A percentile compares a stretch with the other conserved stretches of the same genome.
Evolutionary conservation across 306 rosid genomes (phyloP).

Genomic region (Quercus glauca): DNA sequence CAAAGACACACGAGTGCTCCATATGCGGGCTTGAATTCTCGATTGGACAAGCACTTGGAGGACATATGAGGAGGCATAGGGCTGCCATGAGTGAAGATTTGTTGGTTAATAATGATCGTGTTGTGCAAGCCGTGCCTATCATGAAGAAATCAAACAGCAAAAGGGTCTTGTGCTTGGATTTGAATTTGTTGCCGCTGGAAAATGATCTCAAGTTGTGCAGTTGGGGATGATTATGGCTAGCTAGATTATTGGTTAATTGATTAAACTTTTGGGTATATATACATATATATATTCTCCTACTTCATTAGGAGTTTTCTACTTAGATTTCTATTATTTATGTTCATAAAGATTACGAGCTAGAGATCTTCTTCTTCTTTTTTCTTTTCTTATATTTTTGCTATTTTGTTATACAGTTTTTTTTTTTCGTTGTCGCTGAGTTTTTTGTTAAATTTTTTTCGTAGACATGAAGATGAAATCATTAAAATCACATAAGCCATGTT

Average conservation of each 20-base stretch:
- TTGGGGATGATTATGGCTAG: conserved; percentile 2
- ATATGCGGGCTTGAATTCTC: conserved; percentile 70
- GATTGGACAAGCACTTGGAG: conserved; percentile 88
- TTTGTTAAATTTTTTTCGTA: no score
- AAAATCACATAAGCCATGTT: no score
- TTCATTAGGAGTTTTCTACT: no score
- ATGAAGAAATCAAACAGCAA: conserved; percentile 38
- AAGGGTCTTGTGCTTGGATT: conserved; percentile 40
- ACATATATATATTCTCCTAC: no score
- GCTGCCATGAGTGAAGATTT: neutral
- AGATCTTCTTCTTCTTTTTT: no score
- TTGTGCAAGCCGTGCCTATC: conserved; percentile 11
- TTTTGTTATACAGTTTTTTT: no score
- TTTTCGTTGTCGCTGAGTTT: no score
- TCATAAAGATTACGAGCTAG: no score
- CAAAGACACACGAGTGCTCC: conserved; percentile 61
- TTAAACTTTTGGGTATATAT: no score
- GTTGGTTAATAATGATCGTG: neutral
- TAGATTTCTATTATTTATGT: no score
- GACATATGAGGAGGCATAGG: conserved; percentile 91
- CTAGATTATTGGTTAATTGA: neutral
- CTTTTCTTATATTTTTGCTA: no score
- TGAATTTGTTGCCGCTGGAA: conserved; percentile 48
- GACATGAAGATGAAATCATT: no score
- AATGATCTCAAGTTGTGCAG: conserved; percentile 35